Conservation (phyloP, 2,329 filamentous ascomycete genomes). For the Ophiostoma montium region DNA sequence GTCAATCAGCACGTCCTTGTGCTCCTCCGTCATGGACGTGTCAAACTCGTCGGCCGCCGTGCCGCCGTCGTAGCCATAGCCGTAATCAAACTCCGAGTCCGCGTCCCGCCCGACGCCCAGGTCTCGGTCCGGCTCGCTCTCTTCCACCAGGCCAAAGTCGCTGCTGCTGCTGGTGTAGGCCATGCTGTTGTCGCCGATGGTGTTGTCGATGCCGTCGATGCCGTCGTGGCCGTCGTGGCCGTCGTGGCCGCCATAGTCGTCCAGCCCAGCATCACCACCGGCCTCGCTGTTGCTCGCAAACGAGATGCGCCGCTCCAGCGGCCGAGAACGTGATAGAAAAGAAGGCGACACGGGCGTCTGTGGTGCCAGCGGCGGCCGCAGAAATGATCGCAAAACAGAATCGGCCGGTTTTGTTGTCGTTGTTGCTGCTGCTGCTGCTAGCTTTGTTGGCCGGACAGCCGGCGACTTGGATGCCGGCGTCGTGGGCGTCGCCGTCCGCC, state of each 20-base stretch:
- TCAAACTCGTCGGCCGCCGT: conserved; percentile 11
- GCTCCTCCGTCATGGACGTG: neutral
- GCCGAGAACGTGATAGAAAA: conserved; percentile 14
- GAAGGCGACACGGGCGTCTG: conserved; percentile 14
- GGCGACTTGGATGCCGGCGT: neutral
- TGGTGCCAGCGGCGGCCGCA: conserved; percentile 1
- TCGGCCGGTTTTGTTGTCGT: neutral
- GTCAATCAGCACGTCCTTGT: conserved; percentile 31
- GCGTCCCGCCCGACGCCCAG: neutral
- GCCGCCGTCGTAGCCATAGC: conserved; percentile 15
- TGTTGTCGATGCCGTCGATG: neutral
- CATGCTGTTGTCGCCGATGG: neutral
- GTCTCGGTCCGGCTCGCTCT: conserved; percentile 8
- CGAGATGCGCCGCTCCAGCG: conserved; percentile 19
- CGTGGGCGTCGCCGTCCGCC: neutral
- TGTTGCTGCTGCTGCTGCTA: no score
- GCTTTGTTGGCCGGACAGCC: neutral
- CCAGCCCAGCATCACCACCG: neutral
- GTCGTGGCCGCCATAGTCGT: neutral
- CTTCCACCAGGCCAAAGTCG: neutral
- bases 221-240: neutral
- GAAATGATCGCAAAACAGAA: neutral
- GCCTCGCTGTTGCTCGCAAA: conserved; percentile 9
- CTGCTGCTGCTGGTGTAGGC: neutral
- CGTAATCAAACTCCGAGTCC: neutral